These are phyloP conservation scores for Diaporthe citrichinensis DNA, from an alignment of 2,329 filamentous ascomycete genomes.

Conservation along the genomic window DNA sequence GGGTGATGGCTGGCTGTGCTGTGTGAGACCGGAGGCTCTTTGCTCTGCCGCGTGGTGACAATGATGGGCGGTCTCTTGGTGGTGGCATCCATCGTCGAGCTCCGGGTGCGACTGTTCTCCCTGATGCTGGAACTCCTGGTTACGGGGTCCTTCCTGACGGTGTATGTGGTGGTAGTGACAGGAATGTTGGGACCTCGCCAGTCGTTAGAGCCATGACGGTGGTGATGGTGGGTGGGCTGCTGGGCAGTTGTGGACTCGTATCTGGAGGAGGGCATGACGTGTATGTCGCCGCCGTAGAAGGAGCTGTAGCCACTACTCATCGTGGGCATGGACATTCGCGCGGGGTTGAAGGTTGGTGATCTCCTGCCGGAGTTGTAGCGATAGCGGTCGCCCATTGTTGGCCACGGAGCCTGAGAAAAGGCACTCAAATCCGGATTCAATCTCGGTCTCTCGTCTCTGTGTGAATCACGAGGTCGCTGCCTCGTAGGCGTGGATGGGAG, in stretches of 20 bases:
- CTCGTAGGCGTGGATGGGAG: background rate
- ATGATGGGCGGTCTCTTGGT: slow-evolving; percentile 66
- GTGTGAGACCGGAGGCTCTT: slow-evolving; percentile 58
- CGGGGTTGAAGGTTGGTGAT: slow-evolving; percentile 63
- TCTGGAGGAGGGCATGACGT: slow-evolving; percentile 63
- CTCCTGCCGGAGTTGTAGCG: slow-evolving; percentile 58
- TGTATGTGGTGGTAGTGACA: slow-evolving; percentile 69
- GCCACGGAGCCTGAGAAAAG: background rate
- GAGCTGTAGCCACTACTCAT: slow-evolving; percentile 62
- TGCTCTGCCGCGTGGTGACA: slow-evolving; percentile 67
- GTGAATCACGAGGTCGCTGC: background rate
- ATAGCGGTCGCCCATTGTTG: slow-evolving; percentile 65
- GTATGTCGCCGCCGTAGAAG: slow-evolving; percentile 67
- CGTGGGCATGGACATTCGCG: slow-evolving; percentile 66
- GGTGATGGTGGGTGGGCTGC: slow-evolving; percentile 45
- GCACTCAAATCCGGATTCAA: background rate
- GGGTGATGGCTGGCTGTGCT: slow-evolving; percentile 53
- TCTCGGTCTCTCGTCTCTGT: background rate
- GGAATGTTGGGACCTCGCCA: slow-evolving; percentile 50
- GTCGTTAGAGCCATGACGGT: slow-evolving; percentile 49
- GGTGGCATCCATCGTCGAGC: slow-evolving; percentile 65
- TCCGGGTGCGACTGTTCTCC: slow-evolving; percentile 63
- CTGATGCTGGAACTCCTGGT: slow-evolving; percentile 62
- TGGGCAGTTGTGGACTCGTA: slow-evolving; percentile 44
- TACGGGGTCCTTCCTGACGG: slow-evolving; percentile 67